These are phyloP conservation scores for Fusarium robinianum DNA, from an alignment of 2,329 filamentous ascomycete species.

Conservation along the genomic window DNA sequence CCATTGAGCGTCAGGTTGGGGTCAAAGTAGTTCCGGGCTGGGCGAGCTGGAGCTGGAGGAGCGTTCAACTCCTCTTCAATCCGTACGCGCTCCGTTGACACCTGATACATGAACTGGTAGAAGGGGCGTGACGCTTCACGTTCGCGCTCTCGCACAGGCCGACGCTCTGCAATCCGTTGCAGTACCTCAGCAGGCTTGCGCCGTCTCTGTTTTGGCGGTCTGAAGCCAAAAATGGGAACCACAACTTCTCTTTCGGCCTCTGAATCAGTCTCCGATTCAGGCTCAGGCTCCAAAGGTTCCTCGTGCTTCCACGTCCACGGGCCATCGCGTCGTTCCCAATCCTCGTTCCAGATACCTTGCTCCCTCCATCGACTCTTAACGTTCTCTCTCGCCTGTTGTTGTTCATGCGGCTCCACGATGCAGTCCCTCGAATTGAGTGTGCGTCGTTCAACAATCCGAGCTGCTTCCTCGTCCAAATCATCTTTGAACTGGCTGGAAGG, in stretches of 20 bases:
- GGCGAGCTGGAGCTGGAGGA: background rate
- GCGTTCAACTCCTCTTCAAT: background rate
- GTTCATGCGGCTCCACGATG: too few species aligned
- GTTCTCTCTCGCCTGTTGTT: too few species aligned
- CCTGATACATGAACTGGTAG: conserved; percentile 2
- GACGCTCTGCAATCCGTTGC: background rate
- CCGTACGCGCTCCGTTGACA: background rate
- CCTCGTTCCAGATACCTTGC: conserved; percentile 1
- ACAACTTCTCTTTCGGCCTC: too few species aligned
- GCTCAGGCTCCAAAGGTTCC: background rate
- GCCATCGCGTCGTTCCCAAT: background rate
- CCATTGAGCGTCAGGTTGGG: background rate
- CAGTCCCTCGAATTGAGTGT: too few species aligned
- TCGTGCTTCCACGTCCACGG: conserved; percentile 1
- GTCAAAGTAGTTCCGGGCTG: background rate
- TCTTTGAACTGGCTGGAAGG: background rate
- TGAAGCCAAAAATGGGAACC: too few species aligned
- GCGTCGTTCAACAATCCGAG: too few species aligned
- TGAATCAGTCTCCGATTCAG: background rate
- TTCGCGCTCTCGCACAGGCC: background rate
- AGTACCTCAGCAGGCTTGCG: background rate
- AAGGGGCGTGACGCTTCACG: conserved; percentile 2
- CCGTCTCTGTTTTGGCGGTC: background rate
- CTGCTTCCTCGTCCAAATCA: background rate
- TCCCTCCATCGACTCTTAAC: background rate